phyloP scores from a whole-genome alignment of 108 stramenopile genomes.

The Cylindrotheca closterium region DNA sequence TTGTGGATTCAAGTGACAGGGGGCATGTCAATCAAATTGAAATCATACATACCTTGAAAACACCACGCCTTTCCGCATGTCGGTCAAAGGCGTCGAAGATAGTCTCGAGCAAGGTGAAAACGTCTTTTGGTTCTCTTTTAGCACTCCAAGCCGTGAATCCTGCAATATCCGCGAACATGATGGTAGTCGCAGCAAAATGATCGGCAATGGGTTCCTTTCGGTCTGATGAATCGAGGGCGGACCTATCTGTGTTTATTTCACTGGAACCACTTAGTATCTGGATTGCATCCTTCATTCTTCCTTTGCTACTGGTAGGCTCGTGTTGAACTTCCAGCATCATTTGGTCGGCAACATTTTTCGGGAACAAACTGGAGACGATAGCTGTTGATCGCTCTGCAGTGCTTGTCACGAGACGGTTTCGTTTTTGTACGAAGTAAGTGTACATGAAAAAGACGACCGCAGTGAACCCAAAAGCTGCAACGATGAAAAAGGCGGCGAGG shows the following conservation, averaged over 20 bases:
- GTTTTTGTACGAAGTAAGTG: slow-evolving; percentile 24
- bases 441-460: slow-evolving; percentile 29
- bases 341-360: slow-evolving; percentile 44
- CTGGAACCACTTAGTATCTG: not conserved
- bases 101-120: slow-evolving; percentile 45
- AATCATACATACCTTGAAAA: too few species aligned
- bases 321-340: slow-evolving; percentile 50
- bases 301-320: not conserved
- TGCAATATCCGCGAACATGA: slow-evolving; percentile 55
- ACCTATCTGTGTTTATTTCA: not conserved
- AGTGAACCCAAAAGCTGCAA: slow-evolving; percentile 24
- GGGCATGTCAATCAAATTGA: too few species aligned
- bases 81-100: slow-evolving; percentile 44
- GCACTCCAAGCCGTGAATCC: slow-evolving; percentile 43
- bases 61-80: slow-evolving; percentile 31
- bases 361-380: slow-evolving; percentile 54
- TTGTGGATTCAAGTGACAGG: too few species aligned
- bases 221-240: slow-evolving; percentile 2
- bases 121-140: slow-evolving; percentile 27
- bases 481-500: slow-evolving; percentile 3
- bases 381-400: slow-evolving; percentile 18
- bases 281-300: not conserved
- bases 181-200: slow-evolving; percentile 45
- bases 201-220: slow-evolving; percentile 41
- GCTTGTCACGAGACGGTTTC: slow-evolving; percentile 24